Conservation (phyloP, 345 rosid genomes). For the Corymbia maculata region DNA sequence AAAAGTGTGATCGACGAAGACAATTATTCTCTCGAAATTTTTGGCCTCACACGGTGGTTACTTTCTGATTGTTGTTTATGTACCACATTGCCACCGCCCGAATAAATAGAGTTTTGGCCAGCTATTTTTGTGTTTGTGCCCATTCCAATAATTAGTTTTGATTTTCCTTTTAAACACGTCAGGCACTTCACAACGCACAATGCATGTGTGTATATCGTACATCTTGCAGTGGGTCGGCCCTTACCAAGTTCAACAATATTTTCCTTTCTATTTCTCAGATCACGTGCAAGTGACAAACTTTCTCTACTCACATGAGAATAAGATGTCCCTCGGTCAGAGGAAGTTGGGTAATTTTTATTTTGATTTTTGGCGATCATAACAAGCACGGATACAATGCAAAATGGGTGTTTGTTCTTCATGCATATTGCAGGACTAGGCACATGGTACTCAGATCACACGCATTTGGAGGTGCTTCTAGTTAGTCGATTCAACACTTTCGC, state of each 20-base stretch:
- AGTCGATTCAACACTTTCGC: background rate
- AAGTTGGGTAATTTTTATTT: too few species aligned
- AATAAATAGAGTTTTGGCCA: background rate
- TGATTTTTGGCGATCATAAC: too few species aligned
- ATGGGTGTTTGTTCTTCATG: background rate
- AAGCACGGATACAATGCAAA: background rate
- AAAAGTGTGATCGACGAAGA: background rate
- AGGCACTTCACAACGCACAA: too few species aligned
- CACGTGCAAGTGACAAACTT: too few species aligned
- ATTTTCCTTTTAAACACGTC: too few species aligned
- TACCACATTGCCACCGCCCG: background rate
- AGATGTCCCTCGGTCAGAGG: too few species aligned
- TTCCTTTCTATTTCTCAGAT: too few species aligned
- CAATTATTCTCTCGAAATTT: background rate
- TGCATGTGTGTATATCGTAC: too few species aligned
- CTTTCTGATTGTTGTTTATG: background rate
- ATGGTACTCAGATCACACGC: background rate
- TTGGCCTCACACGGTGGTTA: background rate
- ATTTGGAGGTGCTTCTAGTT: background rate
- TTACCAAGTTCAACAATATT: too few species aligned
- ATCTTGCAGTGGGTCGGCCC: too few species aligned
- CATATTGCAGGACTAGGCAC: background rate
- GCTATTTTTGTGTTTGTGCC: background rate
- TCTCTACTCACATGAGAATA: too few species aligned
- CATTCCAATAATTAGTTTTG: too few species aligned